A percentile compares a stretch with the other conserved stretches of the same genome.
Conservation (phyloP, 108 stramenopile species). For the Nannochloropsis gaditana region DNA sequence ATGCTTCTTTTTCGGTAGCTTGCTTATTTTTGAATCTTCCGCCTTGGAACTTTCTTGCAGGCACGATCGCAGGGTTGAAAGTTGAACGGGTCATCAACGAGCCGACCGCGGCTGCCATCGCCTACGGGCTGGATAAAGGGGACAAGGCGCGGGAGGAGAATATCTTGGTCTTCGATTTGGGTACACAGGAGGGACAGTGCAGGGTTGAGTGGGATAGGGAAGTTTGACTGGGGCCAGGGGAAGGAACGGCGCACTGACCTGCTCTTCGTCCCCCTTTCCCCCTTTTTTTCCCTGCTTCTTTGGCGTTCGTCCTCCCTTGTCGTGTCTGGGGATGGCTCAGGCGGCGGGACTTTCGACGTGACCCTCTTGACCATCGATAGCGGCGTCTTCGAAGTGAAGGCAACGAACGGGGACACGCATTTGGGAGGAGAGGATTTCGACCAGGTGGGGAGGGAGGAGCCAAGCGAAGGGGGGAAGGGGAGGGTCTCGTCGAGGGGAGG, state of each 20-base stretch:
- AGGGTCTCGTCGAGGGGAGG: not conserved
- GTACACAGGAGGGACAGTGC: conserved; percentile 54
- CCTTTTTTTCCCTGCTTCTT: not conserved
- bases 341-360: conserved; percentile 63
- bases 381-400: conserved; percentile 73
- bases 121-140: conserved; percentile 63
- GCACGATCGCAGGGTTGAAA: conserved; percentile 63
- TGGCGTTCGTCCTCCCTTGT: conserved; percentile 22
- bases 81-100: conserved; percentile 72
- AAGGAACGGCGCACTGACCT: conserved; percentile 36
- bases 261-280: not conserved
- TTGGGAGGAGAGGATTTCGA: conserved; percentile 91
- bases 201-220: not conserved
- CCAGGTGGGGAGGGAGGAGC: conserved; percentile 55
- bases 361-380: conserved; percentile 58
- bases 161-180: conserved; percentile 85
- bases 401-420: conserved; percentile 84
- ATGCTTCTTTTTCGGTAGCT: too few species aligned
- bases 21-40: not conserved
- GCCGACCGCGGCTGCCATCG: conserved; percentile 70
- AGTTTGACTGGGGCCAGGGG: conserved; percentile 57
- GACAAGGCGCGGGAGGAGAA: conserved; percentile 66
- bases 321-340: not conserved
- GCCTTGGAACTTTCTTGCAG: conserved; percentile 12
- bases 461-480: not conserved